Evolutionary conservation across 257 asterid genomes (phyloP), one percentile per base, ranked within the genome.

Genomic region (Eustoma russellianum): DNA sequence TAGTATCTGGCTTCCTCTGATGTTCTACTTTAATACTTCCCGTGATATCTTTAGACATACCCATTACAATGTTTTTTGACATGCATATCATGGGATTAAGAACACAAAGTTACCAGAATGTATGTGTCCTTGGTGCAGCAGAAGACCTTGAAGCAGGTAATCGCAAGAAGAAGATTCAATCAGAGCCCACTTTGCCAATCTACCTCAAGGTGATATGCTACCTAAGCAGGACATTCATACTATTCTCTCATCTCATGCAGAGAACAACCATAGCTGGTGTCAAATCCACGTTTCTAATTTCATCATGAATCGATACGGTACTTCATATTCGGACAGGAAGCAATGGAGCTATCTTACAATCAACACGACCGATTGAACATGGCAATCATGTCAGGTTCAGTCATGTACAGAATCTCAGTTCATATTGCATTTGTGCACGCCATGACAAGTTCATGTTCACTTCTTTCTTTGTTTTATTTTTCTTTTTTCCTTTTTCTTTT

Each of bases 81-180:
- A 38, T 38, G 43, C 9, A 38, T 5, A 8, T 7, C 43, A 38
- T 7, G 43, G 43, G 43, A 38, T n/a, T 38, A 11, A 7, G 12
- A 38, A 38, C 43, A 38, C 7, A 1, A 38, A 38, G 1, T 38
- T 38, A 38, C 43, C 43, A 11, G 43, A 38, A 46, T 19, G 51
- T 63, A 48, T 46, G 48, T 65, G 17, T 46, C 17, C 53, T 68
- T 48, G 12, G 56, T 70, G 70, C 94, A 79, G 96, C 74, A 50
- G 95, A 82, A 65, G 98, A 90, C 74, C 73, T 86, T 55, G 98
- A 90, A 65, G 94, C 95, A 49, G 94, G 96, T 46, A 77, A 59
- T 57, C 72, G 50, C 18, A 82, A 72, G 83, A 82, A 75, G 85
- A 83, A 62, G 73, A 73, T 83, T 60, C 81, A 76, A 8, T 41